Evolutionary conservation across 352 stramenopile species (phyloP).

Genomic region (Phytophthora rubi): DNA sequence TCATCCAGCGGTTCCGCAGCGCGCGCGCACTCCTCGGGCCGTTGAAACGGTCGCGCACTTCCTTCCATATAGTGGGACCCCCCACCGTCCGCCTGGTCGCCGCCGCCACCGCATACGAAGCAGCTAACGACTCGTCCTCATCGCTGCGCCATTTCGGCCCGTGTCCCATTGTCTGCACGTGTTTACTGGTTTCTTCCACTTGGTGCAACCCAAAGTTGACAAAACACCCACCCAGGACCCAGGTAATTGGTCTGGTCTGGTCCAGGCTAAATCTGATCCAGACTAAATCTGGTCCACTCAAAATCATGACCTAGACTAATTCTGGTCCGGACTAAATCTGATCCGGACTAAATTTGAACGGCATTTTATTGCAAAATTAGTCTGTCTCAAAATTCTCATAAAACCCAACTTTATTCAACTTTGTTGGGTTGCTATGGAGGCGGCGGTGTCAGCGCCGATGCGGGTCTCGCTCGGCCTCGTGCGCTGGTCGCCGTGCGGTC

Average conservation of each 20-base stretch:
- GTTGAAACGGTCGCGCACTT: background rate
- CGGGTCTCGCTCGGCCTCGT: conserved; percentile 59
- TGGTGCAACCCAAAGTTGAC: too few relatives aligned
- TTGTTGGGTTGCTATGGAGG: background rate
- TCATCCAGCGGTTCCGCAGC: background rate
- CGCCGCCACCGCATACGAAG: background rate
- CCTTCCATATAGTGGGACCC: background rate
- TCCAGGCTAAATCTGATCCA: too few relatives aligned
- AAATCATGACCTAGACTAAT: too few relatives aligned
- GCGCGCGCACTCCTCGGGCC: background rate
- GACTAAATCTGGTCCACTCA: too few relatives aligned
- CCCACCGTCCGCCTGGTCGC: background rate
- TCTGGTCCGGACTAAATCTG: too few relatives aligned
- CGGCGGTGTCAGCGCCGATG: conserved; percentile 62
- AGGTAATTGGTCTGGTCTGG: too few relatives aligned
- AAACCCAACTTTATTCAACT: too few relatives aligned
- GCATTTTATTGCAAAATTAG: too few relatives aligned
- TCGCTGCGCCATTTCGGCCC: background rate
- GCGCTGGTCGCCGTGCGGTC: conserved; percentile 73
- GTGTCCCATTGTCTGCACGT: background rate
- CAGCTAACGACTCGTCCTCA: background rate
- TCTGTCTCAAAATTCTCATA: too few relatives aligned
- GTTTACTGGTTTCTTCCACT: too few relatives aligned
- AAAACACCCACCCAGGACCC: too few relatives aligned
- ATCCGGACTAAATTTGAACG: too few relatives aligned